phyloP scores from a whole-genome alignment of 495 filamentous ascomycete species.

The Hyaloscypha bicolor region DNA sequence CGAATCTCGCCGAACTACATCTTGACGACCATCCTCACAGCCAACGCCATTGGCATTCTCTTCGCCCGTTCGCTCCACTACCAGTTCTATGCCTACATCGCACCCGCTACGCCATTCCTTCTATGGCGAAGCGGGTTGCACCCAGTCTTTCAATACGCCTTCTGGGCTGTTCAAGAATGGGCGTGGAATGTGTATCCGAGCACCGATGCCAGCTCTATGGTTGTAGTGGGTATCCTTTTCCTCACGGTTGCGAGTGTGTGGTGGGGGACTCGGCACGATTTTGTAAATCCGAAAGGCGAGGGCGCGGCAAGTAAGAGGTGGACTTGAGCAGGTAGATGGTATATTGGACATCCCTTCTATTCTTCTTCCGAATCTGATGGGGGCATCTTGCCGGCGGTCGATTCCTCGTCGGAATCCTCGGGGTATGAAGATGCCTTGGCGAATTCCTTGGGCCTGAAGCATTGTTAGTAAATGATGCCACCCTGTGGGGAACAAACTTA shows the following conservation, averaged over 20 bases:
- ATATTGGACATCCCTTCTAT: background rate
- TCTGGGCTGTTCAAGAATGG: conserved; percentile 91
- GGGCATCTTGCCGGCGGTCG: conserved; percentile 80
- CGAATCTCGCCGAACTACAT: conserved; percentile 74
- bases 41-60: conserved; percentile 82
- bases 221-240: conserved; percentile 73
- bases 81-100: conserved; percentile 94
- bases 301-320: conserved; percentile 29
- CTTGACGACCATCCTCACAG: conserved; percentile 75
- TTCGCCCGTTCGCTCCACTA: conserved; percentile 93
- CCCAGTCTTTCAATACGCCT: conserved; percentile 65
- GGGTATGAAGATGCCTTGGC: conserved; percentile 58
- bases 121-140: conserved; percentile 81
- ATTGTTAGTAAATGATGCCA: conserved; percentile 27
- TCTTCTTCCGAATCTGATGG: conserved; percentile 61
- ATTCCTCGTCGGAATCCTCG: conserved; percentile 70
- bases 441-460: conserved; percentile 77
- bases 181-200: conserved; percentile 98
- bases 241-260: conserved; percentile 65
- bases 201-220: conserved; percentile 73
- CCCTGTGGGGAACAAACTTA: background rate
- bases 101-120: conserved; percentile 89
- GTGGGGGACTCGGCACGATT: conserved; percentile 57
- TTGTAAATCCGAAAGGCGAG: conserved; percentile 29
- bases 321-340: conserved; percentile 25